Evolutionary conservation across 208 protist species (phyloP).

Genomic region (Acanthamoeba culbertsoni): DNA sequence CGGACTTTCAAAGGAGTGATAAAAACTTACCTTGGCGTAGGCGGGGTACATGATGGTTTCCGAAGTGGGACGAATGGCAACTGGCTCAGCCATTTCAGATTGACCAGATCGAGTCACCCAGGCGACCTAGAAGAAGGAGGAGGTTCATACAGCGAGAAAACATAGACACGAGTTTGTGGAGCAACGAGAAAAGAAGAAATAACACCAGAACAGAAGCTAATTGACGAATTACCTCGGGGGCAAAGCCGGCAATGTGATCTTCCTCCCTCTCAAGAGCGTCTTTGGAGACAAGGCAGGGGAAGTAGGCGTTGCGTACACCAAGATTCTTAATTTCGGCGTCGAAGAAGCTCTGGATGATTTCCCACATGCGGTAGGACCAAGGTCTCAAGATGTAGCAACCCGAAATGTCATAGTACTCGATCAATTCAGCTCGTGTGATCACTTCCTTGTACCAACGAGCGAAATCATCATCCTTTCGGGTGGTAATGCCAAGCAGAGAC

Average conservation of each 20-base stretch:
- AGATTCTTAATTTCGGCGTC: constrained; percentile 89
- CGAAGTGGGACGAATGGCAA: constrained; percentile 98
- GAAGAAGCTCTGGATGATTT: constrained; percentile 90
- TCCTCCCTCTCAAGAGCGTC: constrained; percentile 94
- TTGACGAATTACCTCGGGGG: constrained; percentile 90
- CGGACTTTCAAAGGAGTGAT: too few species aligned
- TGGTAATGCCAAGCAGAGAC: constrained; percentile 89
- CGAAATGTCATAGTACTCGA: constrained; percentile 99
- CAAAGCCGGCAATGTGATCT: constrained; percentile 98
- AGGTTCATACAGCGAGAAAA: constrained; percentile 79
- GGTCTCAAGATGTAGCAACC: constrained; percentile 98
- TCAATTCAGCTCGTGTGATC: constrained; percentile 96
- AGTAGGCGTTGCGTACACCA: constrained; percentile 97
- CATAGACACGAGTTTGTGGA: too few species aligned
- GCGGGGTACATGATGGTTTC: constrained; percentile 99
- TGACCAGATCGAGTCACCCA: constrained; percentile 89
- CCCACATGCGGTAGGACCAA: constrained; percentile 97
- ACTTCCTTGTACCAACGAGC: constrained; percentile 96
- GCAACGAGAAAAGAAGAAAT: not conserved
- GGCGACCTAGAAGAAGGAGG: constrained; percentile 78
- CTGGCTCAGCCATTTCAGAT: constrained; percentile 88
- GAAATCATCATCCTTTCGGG: constrained; percentile 92
- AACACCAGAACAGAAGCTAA: not conserved
- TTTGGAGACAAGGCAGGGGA: constrained; percentile 97
- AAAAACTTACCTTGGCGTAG: constrained; percentile 92